A percentile compares a stretch with the other conserved stretches of the same genome.
phyloP scores from a whole-genome alignment of 1,139 yeast species.

The Entelexis sorbosivorans region DNA sequence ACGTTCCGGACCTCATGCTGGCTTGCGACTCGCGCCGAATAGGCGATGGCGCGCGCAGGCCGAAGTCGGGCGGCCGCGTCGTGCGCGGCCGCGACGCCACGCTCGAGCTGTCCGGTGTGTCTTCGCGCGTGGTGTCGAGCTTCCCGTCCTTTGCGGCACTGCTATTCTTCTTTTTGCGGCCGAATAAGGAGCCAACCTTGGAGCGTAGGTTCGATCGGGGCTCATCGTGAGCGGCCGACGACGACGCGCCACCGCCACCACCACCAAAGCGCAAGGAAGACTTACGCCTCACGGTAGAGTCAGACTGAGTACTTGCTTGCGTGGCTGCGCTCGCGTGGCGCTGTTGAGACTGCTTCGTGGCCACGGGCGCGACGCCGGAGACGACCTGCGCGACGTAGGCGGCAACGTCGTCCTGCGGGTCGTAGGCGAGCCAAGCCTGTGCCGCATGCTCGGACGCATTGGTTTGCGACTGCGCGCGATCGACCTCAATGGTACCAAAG shows the following conservation, averaged over 20 bases:
- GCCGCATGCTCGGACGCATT: slow-evolving; percentile 51
- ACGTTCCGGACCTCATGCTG: slow-evolving; percentile 9
- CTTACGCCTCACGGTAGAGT: slow-evolving; percentile 12
- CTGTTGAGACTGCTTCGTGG: slow-evolving; percentile 5
- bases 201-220: slow-evolving; percentile 41
- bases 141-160: not conserved
- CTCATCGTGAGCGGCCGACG: slow-evolving; percentile 8
- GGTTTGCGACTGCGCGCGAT: slow-evolving; percentile 29
- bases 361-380: slow-evolving; percentile 26
- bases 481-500: slow-evolving; percentile 48
- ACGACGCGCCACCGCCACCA: slow-evolving; percentile 10
- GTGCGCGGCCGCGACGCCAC: slow-evolving; percentile 3
- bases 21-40: slow-evolving; percentile 8
- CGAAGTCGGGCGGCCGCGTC: slow-evolving; percentile 23
- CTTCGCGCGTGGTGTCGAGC: not conserved
- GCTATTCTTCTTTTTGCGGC: slow-evolving; percentile 38
- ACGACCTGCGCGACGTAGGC: slow-evolving; percentile 43
- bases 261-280: slow-evolving; percentile 11
- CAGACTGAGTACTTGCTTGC: slow-evolving; percentile 13
- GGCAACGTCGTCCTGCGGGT: slow-evolving; percentile 47
- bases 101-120: not conserved
- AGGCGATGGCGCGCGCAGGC: slow-evolving; percentile 13
- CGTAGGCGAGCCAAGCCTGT: slow-evolving; percentile 49
- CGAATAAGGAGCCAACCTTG: slow-evolving; percentile 74
- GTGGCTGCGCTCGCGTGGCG: slow-evolving; percentile 8